Conservation (phyloP, 495 filamentous ascomycete genomes). For the Letharia columbiana region DNA sequence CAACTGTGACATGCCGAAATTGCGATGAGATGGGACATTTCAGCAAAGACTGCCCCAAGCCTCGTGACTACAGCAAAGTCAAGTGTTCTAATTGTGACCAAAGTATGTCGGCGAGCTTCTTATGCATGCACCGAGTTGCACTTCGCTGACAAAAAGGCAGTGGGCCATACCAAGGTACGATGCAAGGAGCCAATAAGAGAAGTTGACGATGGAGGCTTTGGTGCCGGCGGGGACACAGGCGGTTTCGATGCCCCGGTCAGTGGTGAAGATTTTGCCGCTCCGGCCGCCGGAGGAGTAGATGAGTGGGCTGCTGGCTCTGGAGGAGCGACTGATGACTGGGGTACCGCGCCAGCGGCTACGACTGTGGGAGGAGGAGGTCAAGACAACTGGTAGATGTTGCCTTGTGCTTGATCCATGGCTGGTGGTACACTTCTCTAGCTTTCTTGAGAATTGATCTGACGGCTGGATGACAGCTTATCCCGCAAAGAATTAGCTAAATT, state of each 20-base stretch:
- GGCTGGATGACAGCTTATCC: not conserved
- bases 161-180: conserved; percentile 58
- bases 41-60: conserved; percentile 64
- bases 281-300: conserved; percentile 6
- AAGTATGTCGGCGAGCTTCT: conserved; percentile 39
- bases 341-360: not conserved
- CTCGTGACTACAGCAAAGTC: conserved; percentile 64
- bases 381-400: not conserved
- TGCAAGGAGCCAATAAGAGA: conserved; percentile 44
- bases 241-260: conserved; percentile 7
- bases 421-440: not conserved
- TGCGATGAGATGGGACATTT: conserved; percentile 65
- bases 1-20: conserved; percentile 55
- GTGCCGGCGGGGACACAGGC: conserved; percentile 11
- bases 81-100: conserved; percentile 70
- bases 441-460: not conserved
- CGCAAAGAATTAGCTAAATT: not conserved
- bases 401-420: not conserved
- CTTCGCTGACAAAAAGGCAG: conserved; percentile 30
- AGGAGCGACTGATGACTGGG: conserved; percentile 10
- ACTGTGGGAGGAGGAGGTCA: not conserved
- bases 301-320: not conserved
- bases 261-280: conserved; percentile 6
- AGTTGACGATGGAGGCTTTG: conserved; percentile 23
- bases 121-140: not conserved